These are phyloP conservation scores for Coemansia asiatica DNA, from an alignment of 192 early-diverging fungal species.

Conservation along the genomic window DNA sequence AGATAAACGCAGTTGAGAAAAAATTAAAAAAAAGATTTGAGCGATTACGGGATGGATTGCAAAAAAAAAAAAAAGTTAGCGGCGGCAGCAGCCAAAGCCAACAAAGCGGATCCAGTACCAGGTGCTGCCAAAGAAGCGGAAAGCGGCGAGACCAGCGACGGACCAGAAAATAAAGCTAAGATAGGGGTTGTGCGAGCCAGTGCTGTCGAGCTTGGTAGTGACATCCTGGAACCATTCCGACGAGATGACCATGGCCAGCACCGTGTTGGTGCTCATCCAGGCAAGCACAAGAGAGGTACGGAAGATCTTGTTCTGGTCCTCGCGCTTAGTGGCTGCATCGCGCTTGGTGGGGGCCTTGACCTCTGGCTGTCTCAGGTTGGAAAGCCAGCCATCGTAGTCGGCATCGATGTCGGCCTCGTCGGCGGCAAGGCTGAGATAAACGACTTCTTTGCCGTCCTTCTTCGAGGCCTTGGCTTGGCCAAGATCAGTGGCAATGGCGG, in stretches of 20 bases:
- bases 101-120: conserved; percentile 66
- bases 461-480: conserved; percentile 75
- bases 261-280: conserved; percentile 85
- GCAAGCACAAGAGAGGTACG: conserved; percentile 76
- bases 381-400: conserved; percentile 78
- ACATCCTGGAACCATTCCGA: conserved; percentile 53
- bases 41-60: not conserved
- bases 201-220: conserved; percentile 24
- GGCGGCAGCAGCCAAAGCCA: conserved; percentile 2
- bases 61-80: not conserved
- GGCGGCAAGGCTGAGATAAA: conserved; percentile 73
- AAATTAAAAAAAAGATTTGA: no score
- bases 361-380: conserved; percentile 56
- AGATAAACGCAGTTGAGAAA: no score
- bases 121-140: conserved; percentile 75
- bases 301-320: conserved; percentile 88
- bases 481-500: conserved; percentile 63
- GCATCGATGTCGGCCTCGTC: conserved; percentile 78
- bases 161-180: conserved; percentile 86
- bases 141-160: conserved; percentile 66
- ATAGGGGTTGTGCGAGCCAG: conserved; percentile 70
- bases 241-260: conserved; percentile 72
- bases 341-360: conserved; percentile 47
- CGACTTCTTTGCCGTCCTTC: conserved; percentile 67
- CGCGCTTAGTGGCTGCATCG: conserved; percentile 79